A percentile compares a stretch with the other conserved stretches of the same genome.
phyloP scores from a whole-genome alignment of 371 early-diverging fungal genomes.

The Parasitella parasitica region DNA sequence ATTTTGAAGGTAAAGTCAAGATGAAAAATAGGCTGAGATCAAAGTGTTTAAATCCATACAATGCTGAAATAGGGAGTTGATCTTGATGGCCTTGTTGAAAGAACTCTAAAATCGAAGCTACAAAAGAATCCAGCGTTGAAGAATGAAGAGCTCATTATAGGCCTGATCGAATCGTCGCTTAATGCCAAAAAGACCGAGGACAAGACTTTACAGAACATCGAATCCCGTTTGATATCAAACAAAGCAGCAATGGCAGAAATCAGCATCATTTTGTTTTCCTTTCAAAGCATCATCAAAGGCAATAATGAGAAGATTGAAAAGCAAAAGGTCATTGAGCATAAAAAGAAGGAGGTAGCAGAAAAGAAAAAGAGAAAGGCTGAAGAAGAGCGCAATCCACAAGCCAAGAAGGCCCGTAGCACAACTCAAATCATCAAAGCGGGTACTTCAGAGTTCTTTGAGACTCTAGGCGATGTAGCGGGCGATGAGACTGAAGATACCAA shows the following conservation, averaged over 20 bases:
- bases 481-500: constrained; percentile 22
- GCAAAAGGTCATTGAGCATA: neutral
- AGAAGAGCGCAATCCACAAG: constrained; percentile 3
- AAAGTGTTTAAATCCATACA: too few species aligned
- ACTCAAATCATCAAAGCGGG: neutral
- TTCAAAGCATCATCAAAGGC: constrained; percentile 23
- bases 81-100: constrained; percentile 35
- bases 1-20: constrained; percentile 28
- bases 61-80: constrained; percentile 24
- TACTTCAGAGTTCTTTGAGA: constrained; percentile 37
- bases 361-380: constrained; percentile 16
- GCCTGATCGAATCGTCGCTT: constrained; percentile 1
- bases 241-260: constrained; percentile 26
- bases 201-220: constrained; percentile 21
- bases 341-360: constrained; percentile 5
- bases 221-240: constrained; percentile 31
- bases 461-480: constrained; percentile 19
- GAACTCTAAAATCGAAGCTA: constrained; percentile 31
- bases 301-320: constrained; percentile 21
- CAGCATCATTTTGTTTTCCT: constrained; percentile 14
- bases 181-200: constrained; percentile 3
- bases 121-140: constrained; percentile 29
- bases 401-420: neutral
- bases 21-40: neutral
- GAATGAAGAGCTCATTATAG: constrained; percentile 14